phyloP scores from a whole-genome alignment of 768 basidiomycete genomes.

The Phlebiopsis flavidoalba region DNA sequence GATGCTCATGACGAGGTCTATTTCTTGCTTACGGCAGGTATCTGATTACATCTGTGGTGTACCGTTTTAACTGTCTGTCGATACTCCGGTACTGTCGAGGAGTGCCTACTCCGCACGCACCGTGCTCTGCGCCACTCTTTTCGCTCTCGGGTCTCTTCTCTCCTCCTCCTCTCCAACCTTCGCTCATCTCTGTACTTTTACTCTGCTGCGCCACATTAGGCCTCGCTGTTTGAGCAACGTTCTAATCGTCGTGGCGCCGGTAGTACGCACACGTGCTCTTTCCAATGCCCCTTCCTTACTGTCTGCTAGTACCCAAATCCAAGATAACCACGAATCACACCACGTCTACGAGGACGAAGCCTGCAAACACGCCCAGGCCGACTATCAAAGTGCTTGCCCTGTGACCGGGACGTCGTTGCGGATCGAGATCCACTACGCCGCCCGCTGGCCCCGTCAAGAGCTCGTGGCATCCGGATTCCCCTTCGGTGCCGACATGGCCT shows the following conservation, averaged over 20 bases:
- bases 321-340: no score
- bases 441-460: not conserved
- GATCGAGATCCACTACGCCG: not conserved
- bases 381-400: not conserved
- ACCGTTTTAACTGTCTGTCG: not conserved
- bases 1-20: not conserved
- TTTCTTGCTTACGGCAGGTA: not conserved
- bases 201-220: not conserved
- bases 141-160: no score
- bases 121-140: not conserved
- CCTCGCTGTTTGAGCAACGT: constrained; percentile 1
- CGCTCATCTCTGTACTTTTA: constrained; percentile 1
- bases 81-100: not conserved
- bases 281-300: not conserved
- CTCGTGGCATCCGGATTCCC: not conserved
- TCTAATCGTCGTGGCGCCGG: not conserved
- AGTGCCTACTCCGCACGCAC: constrained; percentile 1
- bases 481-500: not conserved
- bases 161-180: not conserved
- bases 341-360: no score
- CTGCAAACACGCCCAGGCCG: no score
- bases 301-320: not conserved
- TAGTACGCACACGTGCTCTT: not conserved
- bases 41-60: not conserved
- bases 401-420: not conserved